phyloP scores from a whole-genome alignment of 495 filamentous ascomycete genomes.

The Hypomontagnella submonticulosa region DNA sequence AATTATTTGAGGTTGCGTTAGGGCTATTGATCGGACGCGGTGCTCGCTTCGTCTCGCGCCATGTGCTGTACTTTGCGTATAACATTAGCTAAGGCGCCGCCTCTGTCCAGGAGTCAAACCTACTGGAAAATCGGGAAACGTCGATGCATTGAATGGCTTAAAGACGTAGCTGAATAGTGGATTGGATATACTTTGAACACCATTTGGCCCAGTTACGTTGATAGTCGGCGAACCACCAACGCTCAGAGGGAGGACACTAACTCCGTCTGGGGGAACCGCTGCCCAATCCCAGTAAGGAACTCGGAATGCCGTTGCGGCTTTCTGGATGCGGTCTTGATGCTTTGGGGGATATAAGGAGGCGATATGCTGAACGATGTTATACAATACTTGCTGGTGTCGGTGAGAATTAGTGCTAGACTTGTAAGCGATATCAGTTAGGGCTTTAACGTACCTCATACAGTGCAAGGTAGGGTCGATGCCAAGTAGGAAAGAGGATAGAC shows the following conservation, averaged over 20 bases:
- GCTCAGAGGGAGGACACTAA: constrained; percentile 60
- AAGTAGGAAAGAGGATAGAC: constrained; percentile 73
- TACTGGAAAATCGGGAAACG: constrained; percentile 58
- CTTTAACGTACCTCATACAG: constrained; percentile 68
- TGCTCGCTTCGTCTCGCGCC: constrained; percentile 60
- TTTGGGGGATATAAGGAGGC: constrained; percentile 64
- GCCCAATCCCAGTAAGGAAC: constrained; percentile 80
- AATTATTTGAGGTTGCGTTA: constrained; percentile 63
- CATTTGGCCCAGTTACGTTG: constrained; percentile 64
- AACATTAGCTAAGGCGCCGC: constrained; percentile 35
- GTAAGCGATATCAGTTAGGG: neutral
- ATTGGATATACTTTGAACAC: constrained; percentile 65
- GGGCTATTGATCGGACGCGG: constrained; percentile 55
- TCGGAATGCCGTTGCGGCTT: constrained; percentile 66
- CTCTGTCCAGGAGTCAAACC: constrained; percentile 27
- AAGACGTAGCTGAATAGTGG: constrained; percentile 72
- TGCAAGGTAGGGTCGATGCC: constrained; percentile 77
- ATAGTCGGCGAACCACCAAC: constrained; percentile 57
- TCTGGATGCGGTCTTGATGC: constrained; percentile 56
- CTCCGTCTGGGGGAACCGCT: constrained; percentile 57
- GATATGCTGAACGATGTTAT: constrained; percentile 60
- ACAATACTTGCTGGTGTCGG: constrained; percentile 65
- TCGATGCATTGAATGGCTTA: constrained; percentile 60
- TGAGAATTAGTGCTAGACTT: constrained; percentile 15
- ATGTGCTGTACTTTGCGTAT: constrained; percentile 54